These are phyloP conservation scores for Citrus sp. DNA, from an alignment of 345 rosid species.

Conservation along the genomic window DNA sequence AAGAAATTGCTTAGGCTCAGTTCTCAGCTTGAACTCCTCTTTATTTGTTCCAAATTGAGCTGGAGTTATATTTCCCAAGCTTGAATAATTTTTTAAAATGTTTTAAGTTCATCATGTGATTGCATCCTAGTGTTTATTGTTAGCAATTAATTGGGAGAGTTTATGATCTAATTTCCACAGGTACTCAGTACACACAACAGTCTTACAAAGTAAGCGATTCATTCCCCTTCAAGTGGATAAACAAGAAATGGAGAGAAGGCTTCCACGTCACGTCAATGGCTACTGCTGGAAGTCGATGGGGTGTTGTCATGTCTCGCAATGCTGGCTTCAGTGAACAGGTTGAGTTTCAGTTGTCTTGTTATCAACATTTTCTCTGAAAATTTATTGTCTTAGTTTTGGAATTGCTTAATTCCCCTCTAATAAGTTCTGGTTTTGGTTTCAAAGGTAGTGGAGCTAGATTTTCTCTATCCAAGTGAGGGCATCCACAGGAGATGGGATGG, in stretches of 20 bases:
- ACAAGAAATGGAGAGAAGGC: constrained; percentile 99
- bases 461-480: constrained; percentile 98
- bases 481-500: constrained; percentile 92
- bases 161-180: constrained; percentile 34
- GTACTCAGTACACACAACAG: constrained; percentile 87
- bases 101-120: neutral
- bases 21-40: neutral
- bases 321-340: constrained; percentile 97
- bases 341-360: constrained; percentile 1
- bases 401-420: neutral
- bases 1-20: neutral
- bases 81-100: neutral
- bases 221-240: constrained; percentile 97
- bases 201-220: constrained; percentile 96
- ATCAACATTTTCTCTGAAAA: neutral
- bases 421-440: neutral
- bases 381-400: neutral
- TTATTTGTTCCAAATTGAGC: neutral
- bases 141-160: neutral
- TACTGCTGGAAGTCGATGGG: constrained; percentile 96
- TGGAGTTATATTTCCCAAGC: neutral
- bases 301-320: constrained; percentile 97
- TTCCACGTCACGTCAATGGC: constrained; percentile 98
- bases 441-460: constrained; percentile 97
- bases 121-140: neutral